Evolutionary conservation across 2,329 filamentous ascomycete genomes (phyloP).

Genomic region (Didymella segeticola): DNA sequence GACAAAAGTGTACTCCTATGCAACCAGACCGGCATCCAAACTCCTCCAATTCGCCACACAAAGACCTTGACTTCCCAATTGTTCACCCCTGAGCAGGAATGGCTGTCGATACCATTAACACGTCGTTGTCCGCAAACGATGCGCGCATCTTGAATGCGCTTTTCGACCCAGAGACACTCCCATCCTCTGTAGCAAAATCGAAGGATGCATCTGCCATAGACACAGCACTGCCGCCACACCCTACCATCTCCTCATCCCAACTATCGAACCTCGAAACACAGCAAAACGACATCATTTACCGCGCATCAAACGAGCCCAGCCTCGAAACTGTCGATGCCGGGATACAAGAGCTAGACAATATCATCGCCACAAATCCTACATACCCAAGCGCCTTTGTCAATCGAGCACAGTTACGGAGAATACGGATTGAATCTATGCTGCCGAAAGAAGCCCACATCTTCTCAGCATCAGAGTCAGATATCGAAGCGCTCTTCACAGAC

Average conservation of each 20-base stretch:
- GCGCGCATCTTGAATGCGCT: slow-evolving; percentile 47
- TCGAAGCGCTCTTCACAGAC: slow-evolving; percentile 42
- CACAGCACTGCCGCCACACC: slow-evolving; percentile 49
- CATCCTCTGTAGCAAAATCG: slow-evolving; percentile 59
- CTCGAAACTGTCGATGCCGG: slow-evolving; percentile 23
- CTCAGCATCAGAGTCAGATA: slow-evolving; percentile 14
- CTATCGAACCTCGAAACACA: slow-evolving; percentile 51
- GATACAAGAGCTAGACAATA: slow-evolving; percentile 55
- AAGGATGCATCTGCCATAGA: slow-evolving; percentile 53
- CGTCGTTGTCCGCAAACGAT: slow-evolving; percentile 46
- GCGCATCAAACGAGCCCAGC: slow-evolving; percentile 25
- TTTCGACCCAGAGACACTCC: slow-evolving; percentile 51
- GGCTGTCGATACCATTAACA: slow-evolving; percentile 55
- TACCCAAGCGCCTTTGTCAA: slow-evolving; percentile 81
- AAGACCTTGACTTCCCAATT: not conserved
- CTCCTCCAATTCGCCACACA: not conserved
- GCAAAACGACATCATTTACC: slow-evolving; percentile 54
- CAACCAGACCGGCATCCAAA: not conserved
- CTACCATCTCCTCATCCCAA: slow-evolving; percentile 46
- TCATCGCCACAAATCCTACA: slow-evolving; percentile 65
- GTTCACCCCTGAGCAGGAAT: slow-evolving; percentile 17
- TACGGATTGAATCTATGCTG: slow-evolving; percentile 47
- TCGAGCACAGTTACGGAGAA: slow-evolving; percentile 70
- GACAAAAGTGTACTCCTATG: not conserved
- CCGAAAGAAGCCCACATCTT: slow-evolving; percentile 20